phyloP scores from a whole-genome alignment of 805 yeast genomes.

The Zygosaccharomyces bailii region DNA sequence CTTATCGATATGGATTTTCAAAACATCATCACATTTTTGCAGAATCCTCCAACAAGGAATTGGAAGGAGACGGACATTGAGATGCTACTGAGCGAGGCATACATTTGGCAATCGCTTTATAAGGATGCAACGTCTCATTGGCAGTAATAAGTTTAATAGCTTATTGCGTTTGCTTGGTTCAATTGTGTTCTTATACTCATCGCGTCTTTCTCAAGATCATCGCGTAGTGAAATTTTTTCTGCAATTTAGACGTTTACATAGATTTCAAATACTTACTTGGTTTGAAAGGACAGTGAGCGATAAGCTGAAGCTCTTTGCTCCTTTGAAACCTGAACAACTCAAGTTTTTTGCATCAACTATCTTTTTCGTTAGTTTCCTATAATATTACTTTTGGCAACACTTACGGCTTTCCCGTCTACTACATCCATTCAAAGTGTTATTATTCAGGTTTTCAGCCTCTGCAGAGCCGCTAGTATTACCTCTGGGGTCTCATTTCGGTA shows the following conservation, averaged over 20 bases:
- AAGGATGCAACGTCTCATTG: conserved; percentile 88
- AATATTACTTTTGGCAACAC: not conserved
- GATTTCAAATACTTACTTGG: not conserved
- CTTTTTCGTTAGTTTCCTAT: not conserved
- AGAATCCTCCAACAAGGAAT: conserved; percentile 77
- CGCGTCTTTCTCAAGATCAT: conserved; percentile 5
- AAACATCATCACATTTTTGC: conserved; percentile 86
- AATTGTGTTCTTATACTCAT: not conserved
- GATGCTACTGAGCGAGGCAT: conserved; percentile 89
- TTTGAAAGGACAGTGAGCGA: not conserved
- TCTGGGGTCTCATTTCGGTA: not conserved
- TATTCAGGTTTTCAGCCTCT: conserved; percentile 2
- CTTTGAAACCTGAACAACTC: not conserved
- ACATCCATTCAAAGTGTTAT: conserved; percentile 14
- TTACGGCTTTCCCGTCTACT: not conserved
- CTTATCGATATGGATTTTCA: conserved; percentile 87
- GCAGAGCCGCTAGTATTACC: not conserved
- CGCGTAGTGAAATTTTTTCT: conserved; percentile 9
- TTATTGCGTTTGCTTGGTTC: not conserved
- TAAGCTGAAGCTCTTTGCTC: not conserved
- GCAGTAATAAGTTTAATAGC: conserved; percentile 30
- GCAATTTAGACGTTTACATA: not conserved
- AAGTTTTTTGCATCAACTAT: not conserved
- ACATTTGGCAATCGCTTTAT: conserved; percentile 91
- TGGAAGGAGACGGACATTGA: conserved; percentile 93